phyloP scores from a whole-genome alignment of 805 yeast species.

The Lachancea quebecensis region DNA sequence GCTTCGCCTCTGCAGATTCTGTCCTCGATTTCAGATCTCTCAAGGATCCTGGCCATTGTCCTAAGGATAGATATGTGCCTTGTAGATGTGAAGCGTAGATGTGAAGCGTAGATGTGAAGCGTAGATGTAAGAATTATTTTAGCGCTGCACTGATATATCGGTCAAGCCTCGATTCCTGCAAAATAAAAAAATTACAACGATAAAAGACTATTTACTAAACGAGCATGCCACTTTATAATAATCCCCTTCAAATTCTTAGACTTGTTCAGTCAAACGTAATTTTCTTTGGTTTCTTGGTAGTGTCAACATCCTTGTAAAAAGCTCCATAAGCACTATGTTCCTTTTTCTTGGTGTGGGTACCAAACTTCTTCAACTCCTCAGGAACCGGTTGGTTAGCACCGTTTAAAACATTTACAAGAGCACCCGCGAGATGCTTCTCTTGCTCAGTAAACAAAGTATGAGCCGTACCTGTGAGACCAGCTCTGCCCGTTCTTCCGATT shows the following conservation, averaged over 20 bases:
- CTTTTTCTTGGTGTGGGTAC: constrained; percentile 97
- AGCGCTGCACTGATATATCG: no score
- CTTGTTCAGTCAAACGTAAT: constrained; percentile 59
- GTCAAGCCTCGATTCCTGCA: no score
- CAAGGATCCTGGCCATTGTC: constrained; percentile 20
- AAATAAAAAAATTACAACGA: no score
- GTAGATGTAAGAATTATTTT: no score
- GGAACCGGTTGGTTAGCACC: constrained; percentile 97
- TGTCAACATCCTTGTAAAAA: constrained; percentile 87
- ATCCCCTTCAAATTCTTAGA: not conserved
- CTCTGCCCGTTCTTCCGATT: constrained; percentile 97
- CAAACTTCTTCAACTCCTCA: constrained; percentile 87
- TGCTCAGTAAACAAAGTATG: constrained; percentile 94
- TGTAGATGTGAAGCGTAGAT: no score
- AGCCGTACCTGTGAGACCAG: constrained; percentile 91
- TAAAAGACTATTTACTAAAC: not conserved
- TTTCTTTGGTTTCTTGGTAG: constrained; percentile 79
- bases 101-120: no score
- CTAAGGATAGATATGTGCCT: no score
- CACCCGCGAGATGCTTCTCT: constrained; percentile 94
- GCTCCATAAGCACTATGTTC: constrained; percentile 98
- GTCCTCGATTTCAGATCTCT: constrained; percentile 45
- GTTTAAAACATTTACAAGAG: constrained; percentile 80
- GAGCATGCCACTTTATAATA: not conserved
- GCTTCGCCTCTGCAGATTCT: constrained; percentile 62